Base-by-base conservation (phyloP, 2,329 filamentous ascomycete species). In the Ophiostoma montium region DNA sequence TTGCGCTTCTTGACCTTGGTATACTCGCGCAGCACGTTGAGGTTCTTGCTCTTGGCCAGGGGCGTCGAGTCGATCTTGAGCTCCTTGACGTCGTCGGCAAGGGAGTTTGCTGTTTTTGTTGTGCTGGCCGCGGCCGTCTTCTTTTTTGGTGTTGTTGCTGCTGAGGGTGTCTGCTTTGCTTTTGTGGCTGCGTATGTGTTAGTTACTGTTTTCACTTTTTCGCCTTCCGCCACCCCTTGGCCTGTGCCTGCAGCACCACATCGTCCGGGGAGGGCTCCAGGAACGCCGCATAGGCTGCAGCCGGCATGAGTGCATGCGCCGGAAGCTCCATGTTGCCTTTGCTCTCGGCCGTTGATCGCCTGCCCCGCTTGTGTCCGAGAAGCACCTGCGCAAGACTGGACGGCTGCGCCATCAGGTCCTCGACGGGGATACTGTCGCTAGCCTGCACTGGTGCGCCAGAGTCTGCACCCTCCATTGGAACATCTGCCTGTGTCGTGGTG, bases 211-310 rank as follows among this genome's bases (percentile, higher is more conserved):
- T 23, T 43, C 23, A 35, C 30, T 44, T 49, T 8, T 65, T 68
- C 10, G 27, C 11, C 42, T 62, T 65, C 67, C 63, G 65, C 72
- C 60, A 66, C 64, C 84, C 83, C 86, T 88, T 84, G 67, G 82
- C 82, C 72, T 95, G 90, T 57, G 89, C 90, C 64, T 82, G 79
- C 54, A 87, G 74, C 59, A 95, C 85, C 60, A 92, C 69, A 64
- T 95, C 89, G 69, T 96, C 89, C 57, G 89, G 89, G 66, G 89
- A 95, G 49, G 90, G 89, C 62, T 80, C 78, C 71, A 82, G 72
- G 68, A 95, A 95, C 52, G 81, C 70, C 59, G 71, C 61, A 65
- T 70, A 61, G 62, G 50, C 42, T 39, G 50, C 48, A 7, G 71
- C 71, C 50, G 67, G 65, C 42, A 44, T 44, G 16, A 44, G 27